These are phyloP conservation scores for Yamadazyma akitaensis DNA, from an alignment of 805 yeast genomes.

Conservation along the genomic window DNA sequence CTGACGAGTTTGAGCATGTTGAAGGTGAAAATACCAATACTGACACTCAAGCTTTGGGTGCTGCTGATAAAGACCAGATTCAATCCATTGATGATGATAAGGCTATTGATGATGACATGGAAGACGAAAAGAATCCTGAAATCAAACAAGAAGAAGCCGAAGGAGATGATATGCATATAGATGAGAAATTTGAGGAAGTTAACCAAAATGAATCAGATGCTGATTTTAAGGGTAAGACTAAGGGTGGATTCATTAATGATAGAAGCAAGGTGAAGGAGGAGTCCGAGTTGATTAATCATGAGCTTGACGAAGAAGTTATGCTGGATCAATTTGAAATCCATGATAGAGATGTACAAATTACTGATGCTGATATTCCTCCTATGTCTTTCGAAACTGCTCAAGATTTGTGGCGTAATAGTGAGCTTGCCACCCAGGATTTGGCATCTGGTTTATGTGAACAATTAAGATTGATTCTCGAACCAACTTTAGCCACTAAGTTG, in stretches of 20 bases:
- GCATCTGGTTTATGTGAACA: conserved; percentile 90
- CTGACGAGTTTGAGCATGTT: conserved; percentile 83
- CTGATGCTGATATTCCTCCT: conserved; percentile 34
- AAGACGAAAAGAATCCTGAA: conserved; percentile 23
- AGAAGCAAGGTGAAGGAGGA: conserved; percentile 32
- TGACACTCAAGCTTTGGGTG: conserved; percentile 91
- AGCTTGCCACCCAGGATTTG: conserved; percentile 79
- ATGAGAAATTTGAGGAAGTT: conserved; percentile 25
- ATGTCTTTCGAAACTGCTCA: conserved; percentile 64
- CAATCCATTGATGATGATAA: conserved; percentile 74
- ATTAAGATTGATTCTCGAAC: conserved; percentile 86
- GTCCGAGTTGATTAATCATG: conserved; percentile 20
- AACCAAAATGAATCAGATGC: conserved; percentile 36
- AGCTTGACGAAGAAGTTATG: conserved; percentile 19
- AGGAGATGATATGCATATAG: conserved; percentile 24
- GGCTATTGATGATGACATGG: conserved; percentile 72
- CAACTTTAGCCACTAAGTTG: conserved; percentile 92
- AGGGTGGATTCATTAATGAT: conserved; percentile 52
- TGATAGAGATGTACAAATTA: conserved; percentile 18
- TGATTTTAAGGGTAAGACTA: conserved; percentile 47
- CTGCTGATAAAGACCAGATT: conserved; percentile 75
- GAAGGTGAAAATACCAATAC: conserved; percentile 74
- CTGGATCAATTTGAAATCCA: conserved; percentile 16
- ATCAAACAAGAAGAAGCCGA: conserved; percentile 30
- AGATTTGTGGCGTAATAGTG: conserved; percentile 79